These are phyloP conservation scores for Sporothrix brunneoviolacea DNA, from an alignment of 2,329 filamentous ascomycete species.

Conservation along the genomic window DNA sequence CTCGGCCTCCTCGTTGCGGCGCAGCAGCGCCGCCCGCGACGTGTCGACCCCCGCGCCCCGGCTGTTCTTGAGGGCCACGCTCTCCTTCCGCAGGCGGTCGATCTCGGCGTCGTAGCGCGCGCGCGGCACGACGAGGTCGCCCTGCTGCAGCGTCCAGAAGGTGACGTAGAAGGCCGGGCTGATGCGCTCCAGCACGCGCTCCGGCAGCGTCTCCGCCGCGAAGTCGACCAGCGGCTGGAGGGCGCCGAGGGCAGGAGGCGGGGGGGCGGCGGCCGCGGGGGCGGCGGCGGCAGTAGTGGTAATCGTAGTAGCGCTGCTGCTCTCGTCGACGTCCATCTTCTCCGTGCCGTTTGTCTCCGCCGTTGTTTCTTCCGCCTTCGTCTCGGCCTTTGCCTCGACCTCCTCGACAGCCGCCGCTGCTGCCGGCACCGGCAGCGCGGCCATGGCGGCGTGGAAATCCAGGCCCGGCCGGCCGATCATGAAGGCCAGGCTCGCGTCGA, in stretches of 20 bases:
- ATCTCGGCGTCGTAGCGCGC: slow-evolving; percentile 74
- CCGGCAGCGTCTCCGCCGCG: slow-evolving; percentile 54
- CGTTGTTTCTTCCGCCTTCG: too few relatives aligned
- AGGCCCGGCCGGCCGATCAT: slow-evolving; percentile 73
- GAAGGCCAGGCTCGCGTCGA: slow-evolving; percentile 78
- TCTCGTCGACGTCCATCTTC: slow-evolving; percentile 25
- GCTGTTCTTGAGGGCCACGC: slow-evolving; percentile 61
- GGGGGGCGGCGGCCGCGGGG: slow-evolving; percentile 21
- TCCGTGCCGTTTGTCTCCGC: slow-evolving; percentile 12
- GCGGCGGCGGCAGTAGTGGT: slow-evolving; percentile 6
- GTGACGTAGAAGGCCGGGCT: slow-evolving; percentile 78
- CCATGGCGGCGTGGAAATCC: slow-evolving; percentile 46
- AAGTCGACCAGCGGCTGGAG: slow-evolving; percentile 68
- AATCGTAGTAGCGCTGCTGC: slow-evolving; percentile 13
- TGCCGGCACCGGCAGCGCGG: slow-evolving; percentile 3
- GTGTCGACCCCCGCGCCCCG: slow-evolving; percentile 53
- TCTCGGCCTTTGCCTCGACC: slow-evolving; percentile 15
- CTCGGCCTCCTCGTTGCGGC: slow-evolving; percentile 65
- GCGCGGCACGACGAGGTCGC: slow-evolving; percentile 71
- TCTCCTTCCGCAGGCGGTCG: slow-evolving; percentile 59
- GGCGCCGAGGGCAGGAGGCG: slow-evolving; percentile 43
- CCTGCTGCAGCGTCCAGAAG: slow-evolving; percentile 85
- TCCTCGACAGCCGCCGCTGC: slow-evolving; percentile 24
- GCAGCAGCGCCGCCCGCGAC: slow-evolving; percentile 56
- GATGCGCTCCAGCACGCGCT: slow-evolving; percentile 61